Base-by-base conservation (phyloP, 495 filamentous ascomycete species). In the Tuber brumale region DNA sequence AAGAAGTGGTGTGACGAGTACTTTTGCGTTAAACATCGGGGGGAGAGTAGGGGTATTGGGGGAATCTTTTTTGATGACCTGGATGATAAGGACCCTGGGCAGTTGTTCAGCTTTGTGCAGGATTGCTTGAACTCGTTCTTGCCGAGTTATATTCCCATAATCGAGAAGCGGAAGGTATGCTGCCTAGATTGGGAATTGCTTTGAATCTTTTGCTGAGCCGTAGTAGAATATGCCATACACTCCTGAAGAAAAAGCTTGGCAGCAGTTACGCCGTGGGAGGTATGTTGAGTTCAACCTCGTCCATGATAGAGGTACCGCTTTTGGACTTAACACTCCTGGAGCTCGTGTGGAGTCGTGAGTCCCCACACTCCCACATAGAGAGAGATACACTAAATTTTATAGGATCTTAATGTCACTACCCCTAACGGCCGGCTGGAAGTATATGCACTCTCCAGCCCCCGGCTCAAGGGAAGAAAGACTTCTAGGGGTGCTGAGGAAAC, bases 251-350 rank as follows among this genome's bases (percentile, higher is more conserved):
- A 97, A 97, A 86, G 88, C 92, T 75, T 99, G 95, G 95, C 95
- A 99, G 84, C 95, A 98, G 86, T 86, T 99, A 76, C 88, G 95
- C 43, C 88, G 95, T 71, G 95, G 96, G 46, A 87, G 92, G 79
- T 99, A 99, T 84, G 96, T 99, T 41, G 95, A 99, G 84, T 99
- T 99, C 85, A 99, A 99, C 85, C 88, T 99, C 27, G 92, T 99
- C 70, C 94, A 99, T 85, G 95, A 99, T 86, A 90, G 95, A 42
- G 95, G 95, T 19, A 99, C 95, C 9, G 91, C 92, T 71, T 99
- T 99, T 84, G 95, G 95, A 0, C 85, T 99, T 74, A 94, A 94
- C 79, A 97, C 96, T 0, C 96, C 95, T 5, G 93, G 93, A 76
- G 92, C 94, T 16, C 88, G 95, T 74, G 89, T 99, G 9, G 95